Conservation (phyloP, 306 rosid genomes). For the Carpinus fangiana region DNA sequence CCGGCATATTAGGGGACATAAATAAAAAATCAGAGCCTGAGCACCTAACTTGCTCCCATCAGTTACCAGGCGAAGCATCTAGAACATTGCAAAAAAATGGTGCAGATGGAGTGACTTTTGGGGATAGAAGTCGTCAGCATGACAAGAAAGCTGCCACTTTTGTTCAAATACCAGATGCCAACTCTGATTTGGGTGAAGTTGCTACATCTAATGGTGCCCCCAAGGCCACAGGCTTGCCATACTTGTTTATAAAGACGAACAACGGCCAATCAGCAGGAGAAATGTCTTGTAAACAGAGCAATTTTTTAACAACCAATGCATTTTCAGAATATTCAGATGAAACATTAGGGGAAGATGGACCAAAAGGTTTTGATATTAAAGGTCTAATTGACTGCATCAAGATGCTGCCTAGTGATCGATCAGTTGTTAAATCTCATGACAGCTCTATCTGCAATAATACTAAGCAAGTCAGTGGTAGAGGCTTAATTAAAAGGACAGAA, state of each 20-base stretch:
- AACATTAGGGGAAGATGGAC: not conserved
- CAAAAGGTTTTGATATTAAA: not conserved
- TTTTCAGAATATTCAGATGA: not conserved
- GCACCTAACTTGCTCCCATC: not conserved
- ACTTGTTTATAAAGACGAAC: conserved; percentile 4
- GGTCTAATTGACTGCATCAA: conserved; percentile 19
- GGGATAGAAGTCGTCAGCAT: conserved; percentile 6
- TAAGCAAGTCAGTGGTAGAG: not conserved
- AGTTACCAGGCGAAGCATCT: conserved; percentile 16
- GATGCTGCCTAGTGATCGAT: not conserved
- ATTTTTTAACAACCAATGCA: not conserved
- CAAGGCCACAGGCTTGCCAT: not conserved
- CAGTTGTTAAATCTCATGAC: not conserved
- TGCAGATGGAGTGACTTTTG: conserved; percentile 4
- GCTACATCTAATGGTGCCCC: not conserved
- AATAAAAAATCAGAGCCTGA: not conserved
- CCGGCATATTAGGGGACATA: not conserved
- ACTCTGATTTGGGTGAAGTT: conserved; percentile 17
- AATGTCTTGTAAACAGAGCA: not conserved
- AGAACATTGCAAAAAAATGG: conserved; percentile 4
- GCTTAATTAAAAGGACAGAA: not conserved
- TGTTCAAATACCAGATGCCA: not conserved
- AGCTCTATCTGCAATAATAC: not conserved
- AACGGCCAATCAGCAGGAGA: not conserved
- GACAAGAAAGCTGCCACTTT: conserved; percentile 1